phyloP scores from a whole-genome alignment of 345 rosid genomes.

The Populus euphratica region DNA sequence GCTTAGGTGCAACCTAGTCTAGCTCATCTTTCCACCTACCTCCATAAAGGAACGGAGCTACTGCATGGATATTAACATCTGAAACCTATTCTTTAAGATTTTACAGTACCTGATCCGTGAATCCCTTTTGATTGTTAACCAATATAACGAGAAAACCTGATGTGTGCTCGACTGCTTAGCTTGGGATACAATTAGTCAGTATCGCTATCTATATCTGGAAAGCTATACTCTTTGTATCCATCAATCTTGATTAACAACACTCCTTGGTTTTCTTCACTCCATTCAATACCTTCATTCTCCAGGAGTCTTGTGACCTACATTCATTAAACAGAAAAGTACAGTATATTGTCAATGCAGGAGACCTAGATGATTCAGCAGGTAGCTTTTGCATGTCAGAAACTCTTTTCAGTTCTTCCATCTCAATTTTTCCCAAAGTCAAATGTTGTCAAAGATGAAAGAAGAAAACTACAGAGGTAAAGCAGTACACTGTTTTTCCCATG shows the following conservation, averaged over 20 bases:
- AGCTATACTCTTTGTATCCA: conserved; percentile 58
- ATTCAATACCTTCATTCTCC: conserved; percentile 57
- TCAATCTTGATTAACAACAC: conserved; percentile 61
- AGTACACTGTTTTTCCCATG: neutral
- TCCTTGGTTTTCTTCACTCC: conserved; percentile 79
- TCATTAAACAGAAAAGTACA: conserved; percentile 6
- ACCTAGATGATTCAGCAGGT: neutral
- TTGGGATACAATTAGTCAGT: conserved; percentile 32
- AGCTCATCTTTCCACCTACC: conserved; percentile 7
- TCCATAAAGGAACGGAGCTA: neutral
- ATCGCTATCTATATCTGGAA: conserved; percentile 62
- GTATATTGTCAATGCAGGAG: neutral
- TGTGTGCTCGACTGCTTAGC: neutral
- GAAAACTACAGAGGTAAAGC: neutral
- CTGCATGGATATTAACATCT: conserved; percentile 26
- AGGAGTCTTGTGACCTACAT: conserved; percentile 58
- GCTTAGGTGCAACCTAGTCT: conserved; percentile 2
- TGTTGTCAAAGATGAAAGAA: neutral
- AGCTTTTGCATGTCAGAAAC: neutral
- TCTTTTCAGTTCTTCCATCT: neutral
- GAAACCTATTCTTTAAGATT: neutral
- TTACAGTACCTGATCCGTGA: neutral
- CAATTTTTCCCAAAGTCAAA: neutral
- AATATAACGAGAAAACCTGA: neutral
- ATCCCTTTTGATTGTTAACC: conserved; percentile 9